Base-by-base conservation (phyloP, 2,329 filamentous ascomycete genomes). In the Elsinoe fawcettii region DNA sequence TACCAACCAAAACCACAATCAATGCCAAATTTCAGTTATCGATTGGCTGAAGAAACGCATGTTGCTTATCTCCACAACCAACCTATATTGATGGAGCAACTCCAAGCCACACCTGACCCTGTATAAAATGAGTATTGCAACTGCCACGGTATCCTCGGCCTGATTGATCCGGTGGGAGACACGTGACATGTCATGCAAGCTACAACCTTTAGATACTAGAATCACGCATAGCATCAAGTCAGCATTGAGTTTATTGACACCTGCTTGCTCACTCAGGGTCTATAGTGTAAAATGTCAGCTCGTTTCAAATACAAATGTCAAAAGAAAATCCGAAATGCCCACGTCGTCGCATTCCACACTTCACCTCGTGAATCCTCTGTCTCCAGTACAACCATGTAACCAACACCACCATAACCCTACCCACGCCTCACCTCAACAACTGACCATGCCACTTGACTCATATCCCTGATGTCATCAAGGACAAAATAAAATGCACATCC, bases 401-500 rank as follows among this genome's bases (percentile, higher is more conserved):
- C n/a, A n/a, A n/a, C n/a, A 30, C 27, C 27, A 30, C 9, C 27
- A 30, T 30, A 30, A 30, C 27, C 8, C 37, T n/a, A 7, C 37
- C n/a, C n/a, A n/a, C n/a, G 37, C 37, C 37, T 20, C n/a, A n/a
- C 14, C 37, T 43, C 39, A 22, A 9, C n/a, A 43, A 7, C 9
- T 22, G n/a, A 43, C 16, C 39, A 43, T 18, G 12, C 37, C 37
- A 43, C 37, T 8, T 43, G 18, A 16, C 39, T n/a, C n/a, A n/a
- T n/a, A n/a, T n/a, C n/a, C n/a, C 16, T 8, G 27, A 9, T 30
- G 27, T 4, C 9, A 43, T 25, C 22, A 20, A 20, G 6, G 18
- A 46, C 5, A 3, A 23, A 44, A 25, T 12, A 18, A 46, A 22
- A 84, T 85, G 82, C 81, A 85, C 69, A 82, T 85, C 72, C 74